phyloP scores from a whole-genome alignment of 164 flowering plant genomes.

The Vitis rupestris region DNA sequence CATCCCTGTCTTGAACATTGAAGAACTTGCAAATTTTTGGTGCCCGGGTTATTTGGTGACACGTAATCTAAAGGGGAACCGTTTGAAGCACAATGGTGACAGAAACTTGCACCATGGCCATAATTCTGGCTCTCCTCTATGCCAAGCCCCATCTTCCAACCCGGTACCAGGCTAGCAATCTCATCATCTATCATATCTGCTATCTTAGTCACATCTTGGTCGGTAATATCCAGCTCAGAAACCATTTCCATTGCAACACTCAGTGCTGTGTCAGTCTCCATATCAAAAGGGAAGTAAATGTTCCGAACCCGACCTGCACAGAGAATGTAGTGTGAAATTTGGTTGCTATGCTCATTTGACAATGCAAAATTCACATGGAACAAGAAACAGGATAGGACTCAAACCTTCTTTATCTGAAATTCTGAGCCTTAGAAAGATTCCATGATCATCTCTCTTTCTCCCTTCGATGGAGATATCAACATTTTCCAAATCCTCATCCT shows the following conservation, averaged over 20 bases:
- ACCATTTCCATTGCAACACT: conserved; percentile 94
- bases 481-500: conserved; percentile 54
- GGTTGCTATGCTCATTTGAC: not conserved
- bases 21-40: conserved; percentile 41
- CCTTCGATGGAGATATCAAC: conserved; percentile 76
- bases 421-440: conserved; percentile 76
- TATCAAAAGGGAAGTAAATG: conserved; percentile 88
- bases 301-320: conserved; percentile 73
- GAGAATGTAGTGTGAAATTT: not conserved
- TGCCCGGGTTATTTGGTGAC: conserved; percentile 28
- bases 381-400: not conserved
- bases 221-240: conserved; percentile 74
- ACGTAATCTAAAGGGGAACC: conserved; percentile 36
- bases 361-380: not conserved
- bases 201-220: conserved; percentile 81
- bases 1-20: conserved; percentile 36
- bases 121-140: conserved; percentile 33
- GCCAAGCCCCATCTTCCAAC: conserved; percentile 51
- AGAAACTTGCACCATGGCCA: conserved; percentile 20
- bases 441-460: conserved; percentile 60
- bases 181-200: conserved; percentile 92
- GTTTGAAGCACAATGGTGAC: conserved; percentile 53
- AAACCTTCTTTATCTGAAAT: conserved; percentile 85
- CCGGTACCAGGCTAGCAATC: conserved; percentile 72
- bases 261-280: conserved; percentile 75